Conservation (phyloP, 1,284 basidiomycete species). For the Exsudoporus floridanus region DNA sequence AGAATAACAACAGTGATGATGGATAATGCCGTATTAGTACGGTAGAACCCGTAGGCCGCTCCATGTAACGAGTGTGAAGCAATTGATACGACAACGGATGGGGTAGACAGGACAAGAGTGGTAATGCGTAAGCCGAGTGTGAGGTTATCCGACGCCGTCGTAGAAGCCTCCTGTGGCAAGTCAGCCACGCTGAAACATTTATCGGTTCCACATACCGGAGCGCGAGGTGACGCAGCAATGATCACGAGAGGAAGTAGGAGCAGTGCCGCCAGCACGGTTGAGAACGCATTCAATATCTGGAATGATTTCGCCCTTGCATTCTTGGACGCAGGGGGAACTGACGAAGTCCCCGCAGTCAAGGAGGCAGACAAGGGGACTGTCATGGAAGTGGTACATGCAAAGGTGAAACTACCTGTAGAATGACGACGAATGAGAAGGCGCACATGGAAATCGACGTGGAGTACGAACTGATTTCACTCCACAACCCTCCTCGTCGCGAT, state of each 20-base stretch:
- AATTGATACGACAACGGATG: constrained; percentile 56
- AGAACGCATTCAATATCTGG: constrained; percentile 52
- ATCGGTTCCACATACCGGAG: constrained; percentile 37
- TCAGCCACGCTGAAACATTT: constrained; percentile 5
- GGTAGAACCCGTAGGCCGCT: constrained; percentile 42
- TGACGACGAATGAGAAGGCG: constrained; percentile 7
- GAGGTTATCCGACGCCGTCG: constrained; percentile 31
- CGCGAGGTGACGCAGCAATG: constrained; percentile 45
- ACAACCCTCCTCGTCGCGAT: constrained; percentile 48
- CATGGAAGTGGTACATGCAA: constrained; percentile 62
- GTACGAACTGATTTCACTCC: constrained; percentile 63
- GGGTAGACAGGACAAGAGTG: constrained; percentile 58
- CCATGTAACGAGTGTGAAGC: constrained; percentile 48
- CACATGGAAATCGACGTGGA: background rate
- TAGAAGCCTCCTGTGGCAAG: constrained; percentile 24
- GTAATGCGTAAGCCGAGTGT: constrained; percentile 48
- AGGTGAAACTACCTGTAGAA: constrained; percentile 46
- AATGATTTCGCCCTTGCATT: constrained; percentile 55
- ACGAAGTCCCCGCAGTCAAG: constrained; percentile 43
- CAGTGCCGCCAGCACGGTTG: constrained; percentile 47
- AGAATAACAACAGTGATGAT: constrained; percentile 42
- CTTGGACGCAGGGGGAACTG: constrained; percentile 42
- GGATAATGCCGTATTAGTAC: constrained; percentile 49
- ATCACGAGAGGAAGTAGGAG: constrained; percentile 61
- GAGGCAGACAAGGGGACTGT: constrained; percentile 65